A percentile compares a stretch with the other conserved stretches of the same genome.
Conservation (phyloP, 495 filamentous ascomycete species). For the Amorphotheca resinae region DNA sequence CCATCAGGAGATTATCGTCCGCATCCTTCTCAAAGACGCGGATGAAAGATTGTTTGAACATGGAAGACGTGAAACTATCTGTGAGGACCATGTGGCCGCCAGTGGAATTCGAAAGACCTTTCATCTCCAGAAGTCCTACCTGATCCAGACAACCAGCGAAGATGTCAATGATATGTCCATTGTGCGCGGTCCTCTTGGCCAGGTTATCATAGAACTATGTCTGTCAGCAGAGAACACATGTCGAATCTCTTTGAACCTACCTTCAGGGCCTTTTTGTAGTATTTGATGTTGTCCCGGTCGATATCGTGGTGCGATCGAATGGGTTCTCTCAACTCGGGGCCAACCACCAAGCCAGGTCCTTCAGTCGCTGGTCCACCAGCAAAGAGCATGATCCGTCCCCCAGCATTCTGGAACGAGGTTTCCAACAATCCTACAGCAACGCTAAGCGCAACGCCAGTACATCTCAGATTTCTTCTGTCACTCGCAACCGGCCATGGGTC, state of each 20-base stretch:
- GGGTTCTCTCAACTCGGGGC: constrained; percentile 91
- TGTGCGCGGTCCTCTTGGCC: constrained; percentile 92
- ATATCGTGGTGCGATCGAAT: constrained; percentile 99
- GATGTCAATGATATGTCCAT: constrained; percentile 94
- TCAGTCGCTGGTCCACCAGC: constrained; percentile 92
- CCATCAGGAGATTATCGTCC: constrained; percentile 91
- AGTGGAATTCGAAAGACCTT: constrained; percentile 89
- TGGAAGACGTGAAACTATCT: constrained; percentile 97
- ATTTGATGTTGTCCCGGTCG: constrained; percentile 97
- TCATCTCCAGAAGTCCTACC: constrained; percentile 97
- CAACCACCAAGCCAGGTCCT: constrained; percentile 93
- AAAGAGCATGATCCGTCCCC: constrained; percentile 94
- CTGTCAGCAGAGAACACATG: neutral
- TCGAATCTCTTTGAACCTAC: constrained; percentile 31
- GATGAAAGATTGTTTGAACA: constrained; percentile 99
- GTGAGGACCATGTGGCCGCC: constrained; percentile 98
- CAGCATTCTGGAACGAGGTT: constrained; percentile 88
- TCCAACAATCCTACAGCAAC: constrained; percentile 90
- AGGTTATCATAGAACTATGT: constrained; percentile 83
- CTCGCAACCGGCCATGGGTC: constrained; percentile 97
- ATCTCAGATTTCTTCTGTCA: constrained; percentile 82
- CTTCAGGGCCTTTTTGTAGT: constrained; percentile 98
- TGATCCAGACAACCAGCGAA: constrained; percentile 98
- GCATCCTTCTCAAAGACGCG: constrained; percentile 95
- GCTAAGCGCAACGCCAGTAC: constrained; percentile 90